Conservation (phyloP, 2,329 filamentous ascomycete genomes). For the Byssoonygena ceratinophila region DNA sequence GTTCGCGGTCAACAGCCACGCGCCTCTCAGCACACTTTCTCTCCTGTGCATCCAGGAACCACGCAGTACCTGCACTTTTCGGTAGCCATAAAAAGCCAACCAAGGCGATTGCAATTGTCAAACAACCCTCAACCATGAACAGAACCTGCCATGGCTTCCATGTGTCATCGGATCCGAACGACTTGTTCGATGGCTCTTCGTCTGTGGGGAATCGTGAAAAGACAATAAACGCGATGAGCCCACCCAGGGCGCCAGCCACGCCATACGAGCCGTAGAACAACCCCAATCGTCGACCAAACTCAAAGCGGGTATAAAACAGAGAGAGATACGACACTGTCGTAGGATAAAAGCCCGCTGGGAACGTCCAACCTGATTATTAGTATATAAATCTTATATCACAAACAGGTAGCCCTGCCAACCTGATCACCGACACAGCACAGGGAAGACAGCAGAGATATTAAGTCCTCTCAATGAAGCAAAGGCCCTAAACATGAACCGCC, state of each 20-base stretch:
- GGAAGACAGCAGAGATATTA: too few relatives aligned
- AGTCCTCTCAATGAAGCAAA: background rate
- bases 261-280: slow-evolving; percentile 50
- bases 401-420: too few relatives aligned
- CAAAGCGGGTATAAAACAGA: slow-evolving; percentile 49
- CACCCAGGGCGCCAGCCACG: slow-evolving; percentile 48
- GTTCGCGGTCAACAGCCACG: slow-evolving; percentile 32
- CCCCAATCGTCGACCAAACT: slow-evolving; percentile 45
- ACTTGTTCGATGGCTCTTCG: slow-evolving; percentile 19
- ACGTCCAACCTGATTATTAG: slow-evolving; percentile 20
- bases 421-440: too few relatives aligned
- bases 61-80: slow-evolving; percentile 40
- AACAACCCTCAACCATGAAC: slow-evolving; percentile 41
- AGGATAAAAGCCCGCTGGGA: slow-evolving; percentile 47
- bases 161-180: slow-evolving; percentile 23
- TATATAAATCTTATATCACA: background rate
- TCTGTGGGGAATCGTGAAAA: slow-evolving; percentile 30
- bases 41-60: slow-evolving; percentile 42
- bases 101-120: slow-evolving; percentile 39
- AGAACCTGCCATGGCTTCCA: slow-evolving; percentile 44
- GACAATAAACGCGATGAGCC: slow-evolving; percentile 42
- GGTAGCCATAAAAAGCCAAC: slow-evolving; percentile 43
- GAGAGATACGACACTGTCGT: slow-evolving; percentile 50
- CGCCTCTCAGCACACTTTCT: slow-evolving; percentile 39
- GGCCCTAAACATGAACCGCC: too few relatives aligned